Evolutionary conservation across 768 basidiomycete species (phyloP), one percentile per base, ranked within the genome.

Genomic region (Epithele typhae): DNA sequence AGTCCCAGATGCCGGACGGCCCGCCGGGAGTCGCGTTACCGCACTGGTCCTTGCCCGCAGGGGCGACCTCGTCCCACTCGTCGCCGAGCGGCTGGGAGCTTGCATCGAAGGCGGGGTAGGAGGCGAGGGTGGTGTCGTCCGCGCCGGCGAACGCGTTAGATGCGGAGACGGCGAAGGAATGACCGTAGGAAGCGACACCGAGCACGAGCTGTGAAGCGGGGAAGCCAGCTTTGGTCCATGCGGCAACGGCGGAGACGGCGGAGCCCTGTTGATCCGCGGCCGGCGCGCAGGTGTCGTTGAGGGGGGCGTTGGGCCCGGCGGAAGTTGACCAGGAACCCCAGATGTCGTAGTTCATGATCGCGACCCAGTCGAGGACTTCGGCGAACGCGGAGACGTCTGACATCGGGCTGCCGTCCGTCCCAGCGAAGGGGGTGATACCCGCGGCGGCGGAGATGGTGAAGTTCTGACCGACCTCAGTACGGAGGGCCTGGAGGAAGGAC

Each of bases 241-340:
- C 77, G 12, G 71, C 62, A 36, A 97, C 77, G 3, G 87, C 84
- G 4, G 85, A 84, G 25, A 74, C 70, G 15, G 87, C 93, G 27
- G 92, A 96, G 5, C 92, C 91, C 37, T 71, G 68, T 46, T 80
- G 82, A 45, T 79, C 68, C 6, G 64, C 66, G 0, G 72, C 55
- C 25, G 82, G 65, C 0, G 81, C 78, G 62, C 94, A 96, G 1
- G 76, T 71, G 66, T 96, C 84, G 46, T 82, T 70, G 39, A 96
- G 72, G 9, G 94, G 92, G 4, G 95, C 84, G 63, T 91, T 92
- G n/a, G 95, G 81, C 2, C 92, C 92, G 44, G 78, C 73, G 52
- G 80, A 60, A 48, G 68, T 60, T 36, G 73, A 71, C 61, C 74
- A 75, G 11, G 48, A 36, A 33, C 81, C 79, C 56, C 68, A 74